Conservation (phyloP, 805 yeast genomes). For the Candida koratica region DNA sequence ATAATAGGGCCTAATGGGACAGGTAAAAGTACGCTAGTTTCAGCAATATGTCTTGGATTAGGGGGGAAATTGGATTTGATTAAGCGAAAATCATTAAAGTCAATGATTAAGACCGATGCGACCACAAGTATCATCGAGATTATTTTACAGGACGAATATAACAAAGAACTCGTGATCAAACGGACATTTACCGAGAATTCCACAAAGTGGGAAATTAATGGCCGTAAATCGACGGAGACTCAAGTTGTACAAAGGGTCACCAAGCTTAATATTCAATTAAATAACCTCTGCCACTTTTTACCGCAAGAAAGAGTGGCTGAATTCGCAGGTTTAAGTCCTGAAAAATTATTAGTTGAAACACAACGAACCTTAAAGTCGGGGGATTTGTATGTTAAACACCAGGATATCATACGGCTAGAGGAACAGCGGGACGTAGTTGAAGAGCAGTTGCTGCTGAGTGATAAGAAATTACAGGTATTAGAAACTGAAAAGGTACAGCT, state of each 20-base stretch:
- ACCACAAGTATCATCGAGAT: constrained; percentile 44
- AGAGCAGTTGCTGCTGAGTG: constrained; percentile 25
- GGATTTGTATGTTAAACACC: constrained; percentile 54
- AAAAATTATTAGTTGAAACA: constrained; percentile 68
- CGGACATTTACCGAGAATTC: constrained; percentile 46
- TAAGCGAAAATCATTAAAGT: constrained; percentile 62
- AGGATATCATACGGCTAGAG: constrained; percentile 52
- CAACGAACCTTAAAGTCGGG: constrained; percentile 73
- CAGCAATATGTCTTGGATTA: constrained; percentile 86
- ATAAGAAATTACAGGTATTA: constrained; percentile 29
- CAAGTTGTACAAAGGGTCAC: constrained; percentile 44
- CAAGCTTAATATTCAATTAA: constrained; percentile 71
- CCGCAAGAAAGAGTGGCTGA: constrained; percentile 95
- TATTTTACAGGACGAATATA: constrained; percentile 40
- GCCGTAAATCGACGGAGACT: constrained; percentile 35
- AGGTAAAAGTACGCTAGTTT: constrained; percentile 89
- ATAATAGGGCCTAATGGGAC: constrained; percentile 96
- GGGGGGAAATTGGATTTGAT: constrained; percentile 74
- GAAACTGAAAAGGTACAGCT: constrained; percentile 34
- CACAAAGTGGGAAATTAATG: constrained; percentile 53
- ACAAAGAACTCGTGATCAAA: constrained; percentile 35
- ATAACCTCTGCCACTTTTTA: constrained; percentile 87
- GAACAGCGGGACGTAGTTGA: constrained; percentile 25
- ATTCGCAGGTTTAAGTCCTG: constrained; percentile 79
- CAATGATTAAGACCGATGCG: constrained; percentile 71